Evolutionary conservation across 768 basidiomycete genomes (phyloP), one percentile per base, ranked within the genome.

Genomic region (Epithele typhae): DNA sequence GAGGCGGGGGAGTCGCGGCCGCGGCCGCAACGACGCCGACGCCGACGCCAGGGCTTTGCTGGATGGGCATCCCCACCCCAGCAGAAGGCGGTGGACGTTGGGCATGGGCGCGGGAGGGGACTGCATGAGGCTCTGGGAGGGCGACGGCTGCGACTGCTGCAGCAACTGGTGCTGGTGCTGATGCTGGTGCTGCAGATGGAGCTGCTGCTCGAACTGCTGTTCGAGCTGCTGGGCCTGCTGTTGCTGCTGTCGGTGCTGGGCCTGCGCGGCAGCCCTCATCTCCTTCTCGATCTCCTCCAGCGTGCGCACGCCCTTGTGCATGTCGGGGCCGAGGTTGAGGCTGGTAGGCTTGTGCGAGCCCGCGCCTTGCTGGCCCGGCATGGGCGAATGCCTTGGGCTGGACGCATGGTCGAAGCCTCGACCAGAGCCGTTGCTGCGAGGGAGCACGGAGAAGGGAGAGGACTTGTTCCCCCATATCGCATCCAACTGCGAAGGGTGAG

Each of bases 391-490:
- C 25, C 40, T 43, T 19, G 44, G 9, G 35, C 35, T 55, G 45
- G 23, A 59, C 45, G 40, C 30, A 23, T 65, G 60, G 53, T 66
- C 67, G 19, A 63, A 53, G 19, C 73, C 61, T 52, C 76, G 76
- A 54, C 62, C 61, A 12, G 67, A 58, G 42, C 81, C 78, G 57
- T 77, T 81, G 45, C 64, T 51, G 18, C 77, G 71, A 33, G 82
- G 75, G 50, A 90, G 72, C 40, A 82, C 71, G 27, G 84, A 85
- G 60, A 87, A 85, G 0, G 79, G 78, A 10, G 87, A n/a, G n/a
- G n/a, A 87, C 61, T 77, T 85, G 69, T 90, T 83, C 43, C 87
- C 82, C 88, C 88, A 91, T 58, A 89, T 80, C 12, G 86, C 78
- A 56, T 88, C 85, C 30, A 85, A 69, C 17, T 74, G 62, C 41